Evolutionary conservation across 176 grass and related monocot genomes (phyloP).

Genomic region (Pharus latifolius): DNA sequence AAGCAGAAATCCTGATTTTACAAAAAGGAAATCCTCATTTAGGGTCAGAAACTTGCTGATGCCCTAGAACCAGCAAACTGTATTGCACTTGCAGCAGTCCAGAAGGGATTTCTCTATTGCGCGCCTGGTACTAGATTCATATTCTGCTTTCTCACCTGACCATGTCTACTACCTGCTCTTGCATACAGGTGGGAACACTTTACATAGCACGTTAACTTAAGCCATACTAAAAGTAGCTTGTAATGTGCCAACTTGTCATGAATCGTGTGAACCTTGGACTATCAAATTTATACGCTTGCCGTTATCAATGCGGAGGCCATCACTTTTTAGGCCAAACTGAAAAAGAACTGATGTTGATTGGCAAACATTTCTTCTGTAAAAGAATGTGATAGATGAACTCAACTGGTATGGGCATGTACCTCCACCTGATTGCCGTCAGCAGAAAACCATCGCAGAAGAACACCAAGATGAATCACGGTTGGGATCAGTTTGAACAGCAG

Average conservation of each 20-base stretch:
- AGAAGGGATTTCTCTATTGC: background rate
- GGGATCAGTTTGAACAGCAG: slow-evolving; percentile 98
- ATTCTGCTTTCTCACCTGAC: slow-evolving; percentile 11
- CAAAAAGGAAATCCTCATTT: slow-evolving; percentile 36
- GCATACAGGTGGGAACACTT: slow-evolving; percentile 28
- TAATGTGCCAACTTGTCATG: slow-evolving; percentile 50
- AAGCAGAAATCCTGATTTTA: slow-evolving; percentile 35
- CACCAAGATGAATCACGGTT: slow-evolving; percentile 84
- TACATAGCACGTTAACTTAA: slow-evolving; percentile 26
- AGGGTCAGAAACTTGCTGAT: background rate
- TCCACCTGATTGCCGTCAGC: slow-evolving; percentile 82
- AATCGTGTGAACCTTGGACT: slow-evolving; percentile 80
- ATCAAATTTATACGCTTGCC: slow-evolving; percentile 84
- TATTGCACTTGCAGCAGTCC: background rate
- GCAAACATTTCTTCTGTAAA: slow-evolving; percentile 26
- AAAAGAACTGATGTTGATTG: slow-evolving; percentile 45
- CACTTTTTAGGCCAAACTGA: slow-evolving; percentile 83
- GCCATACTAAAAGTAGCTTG: slow-evolving; percentile 38
- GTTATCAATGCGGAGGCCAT: slow-evolving; percentile 56
- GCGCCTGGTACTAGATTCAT: slow-evolving; percentile 2
- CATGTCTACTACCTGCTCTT: background rate
- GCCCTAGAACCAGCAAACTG: slow-evolving; percentile 4
- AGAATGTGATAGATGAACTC: slow-evolving; percentile 23
- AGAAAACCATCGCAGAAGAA: slow-evolving; percentile 93
- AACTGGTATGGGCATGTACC: slow-evolving; percentile 53